These are phyloP conservation scores for Candida morakotiae DNA, from an alignment of 805 yeast species.

Conservation along the genomic window DNA sequence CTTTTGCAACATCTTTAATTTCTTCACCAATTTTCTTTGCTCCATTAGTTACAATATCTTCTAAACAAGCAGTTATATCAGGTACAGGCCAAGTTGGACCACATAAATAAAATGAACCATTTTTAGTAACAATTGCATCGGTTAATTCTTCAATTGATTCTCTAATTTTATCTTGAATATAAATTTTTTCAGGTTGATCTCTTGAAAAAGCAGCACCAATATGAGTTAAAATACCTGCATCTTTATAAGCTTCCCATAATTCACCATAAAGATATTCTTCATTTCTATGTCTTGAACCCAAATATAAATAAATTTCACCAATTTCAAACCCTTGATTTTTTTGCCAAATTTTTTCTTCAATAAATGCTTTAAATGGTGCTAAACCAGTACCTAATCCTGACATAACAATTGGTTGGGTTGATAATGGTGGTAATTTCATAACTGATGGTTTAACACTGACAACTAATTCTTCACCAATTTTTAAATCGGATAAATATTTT, in stretches of 20 bases:
- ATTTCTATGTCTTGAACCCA: constrained; percentile 93
- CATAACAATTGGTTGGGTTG: constrained; percentile 91
- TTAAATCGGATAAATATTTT: constrained; percentile 76
- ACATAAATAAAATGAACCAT: constrained; percentile 92
- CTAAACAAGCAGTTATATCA: constrained; percentile 85
- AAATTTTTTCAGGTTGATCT: constrained; percentile 92
- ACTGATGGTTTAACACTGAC: constrained; percentile 96
- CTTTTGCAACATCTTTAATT: constrained; percentile 67
- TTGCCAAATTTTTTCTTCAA: constrained; percentile 95
- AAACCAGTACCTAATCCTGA: constrained; percentile 97
- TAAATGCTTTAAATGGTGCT: constrained; percentile 96
- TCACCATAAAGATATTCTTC: constrained; percentile 97
- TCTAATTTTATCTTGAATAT: constrained; percentile 90
- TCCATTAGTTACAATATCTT: constrained; percentile 71
- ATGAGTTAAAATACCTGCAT: constrained; percentile 87
- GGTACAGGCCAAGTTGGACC: constrained; percentile 99
- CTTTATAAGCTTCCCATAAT: constrained; percentile 93
- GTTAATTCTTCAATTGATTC: constrained; percentile 69
- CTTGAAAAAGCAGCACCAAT: constrained; percentile 98
- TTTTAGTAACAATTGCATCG: constrained; percentile 69
- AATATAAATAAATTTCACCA: constrained; percentile 81
- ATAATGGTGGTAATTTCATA: constrained; percentile 87
- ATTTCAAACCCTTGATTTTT: constrained; percentile 81
- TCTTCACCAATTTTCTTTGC: constrained; percentile 61
- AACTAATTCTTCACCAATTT: constrained; percentile 78